Evolutionary conservation across 1,284 basidiomycete species (phyloP).

Genomic region (Boletus hoseneyae): DNA sequence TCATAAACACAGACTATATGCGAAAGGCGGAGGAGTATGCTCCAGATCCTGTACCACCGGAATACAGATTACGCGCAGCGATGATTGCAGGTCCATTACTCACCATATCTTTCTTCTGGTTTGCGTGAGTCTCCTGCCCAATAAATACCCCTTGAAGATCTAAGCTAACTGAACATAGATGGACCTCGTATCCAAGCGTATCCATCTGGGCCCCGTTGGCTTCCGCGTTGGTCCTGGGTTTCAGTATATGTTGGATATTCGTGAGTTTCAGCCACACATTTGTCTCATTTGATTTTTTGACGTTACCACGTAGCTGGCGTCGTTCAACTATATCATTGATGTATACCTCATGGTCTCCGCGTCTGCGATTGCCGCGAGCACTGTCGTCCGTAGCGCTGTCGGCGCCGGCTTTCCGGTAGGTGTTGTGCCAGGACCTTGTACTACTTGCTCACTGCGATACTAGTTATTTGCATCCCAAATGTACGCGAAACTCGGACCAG

Average conservation of each 20-base stretch:
- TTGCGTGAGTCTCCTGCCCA: conserved; percentile 43
- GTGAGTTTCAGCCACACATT: conserved; percentile 35
- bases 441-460: conserved; percentile 11
- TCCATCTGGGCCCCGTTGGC: conserved; percentile 58
- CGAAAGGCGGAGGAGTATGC: conserved; percentile 42
- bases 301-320: conserved; percentile 37
- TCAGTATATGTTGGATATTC: conserved; percentile 56
- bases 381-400: conserved; percentile 52
- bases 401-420: conserved; percentile 60
- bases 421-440: neutral
- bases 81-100: conserved; percentile 56
- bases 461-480: conserved; percentile 52
- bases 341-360: conserved; percentile 55
- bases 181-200: conserved; percentile 53
- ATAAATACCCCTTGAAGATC: neutral
- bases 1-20: conserved; percentile 55
- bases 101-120: conserved; percentile 63
- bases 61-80: conserved; percentile 57
- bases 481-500: conserved; percentile 46
- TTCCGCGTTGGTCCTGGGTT: conserved; percentile 50
- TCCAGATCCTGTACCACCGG: conserved; percentile 60
- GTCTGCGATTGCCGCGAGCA: conserved; percentile 54
- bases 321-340: conserved; percentile 60
- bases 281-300: conserved; percentile 2
- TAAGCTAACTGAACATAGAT: conserved; percentile 29